Conservation (phyloP, 257 asterid genomes). For the Jasminum sambac region DNA sequence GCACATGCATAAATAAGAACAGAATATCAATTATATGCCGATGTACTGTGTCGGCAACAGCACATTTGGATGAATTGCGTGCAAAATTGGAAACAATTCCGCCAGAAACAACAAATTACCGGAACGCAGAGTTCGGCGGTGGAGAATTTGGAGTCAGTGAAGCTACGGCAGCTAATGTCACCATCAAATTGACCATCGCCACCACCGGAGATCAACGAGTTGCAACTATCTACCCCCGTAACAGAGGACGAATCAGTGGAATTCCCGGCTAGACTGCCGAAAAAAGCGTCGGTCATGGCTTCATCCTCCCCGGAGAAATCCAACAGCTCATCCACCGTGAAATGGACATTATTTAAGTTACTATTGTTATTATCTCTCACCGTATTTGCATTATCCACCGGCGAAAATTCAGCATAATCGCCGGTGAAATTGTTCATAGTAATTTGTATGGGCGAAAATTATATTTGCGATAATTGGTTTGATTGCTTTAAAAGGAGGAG, state of each 20-base stretch:
- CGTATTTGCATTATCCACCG: slow-evolving; percentile 31
- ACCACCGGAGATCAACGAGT: slow-evolving; percentile 75
- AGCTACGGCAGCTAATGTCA: slow-evolving; percentile 77
- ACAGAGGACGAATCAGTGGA: slow-evolving; percentile 70
- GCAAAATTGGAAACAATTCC: slow-evolving; percentile 3
- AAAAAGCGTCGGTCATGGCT: slow-evolving; percentile 69
- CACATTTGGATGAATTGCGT: slow-evolving; percentile 37
- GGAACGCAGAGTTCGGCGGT: slow-evolving; percentile 86
- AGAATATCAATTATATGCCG: no score
- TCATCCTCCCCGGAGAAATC: slow-evolving; percentile 89
- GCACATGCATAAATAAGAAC: background rate
- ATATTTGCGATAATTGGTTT: background rate
- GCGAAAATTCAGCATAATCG: slow-evolving; percentile 42
- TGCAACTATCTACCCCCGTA: slow-evolving; percentile 75
- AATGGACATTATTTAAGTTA: slow-evolving; percentile 35
- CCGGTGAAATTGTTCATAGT: slow-evolving; percentile 45
- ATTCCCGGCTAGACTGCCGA: slow-evolving; percentile 57
- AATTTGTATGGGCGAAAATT: background rate
- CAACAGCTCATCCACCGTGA: slow-evolving; percentile 76
- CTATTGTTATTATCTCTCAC: slow-evolving; percentile 36
- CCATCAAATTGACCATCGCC: slow-evolving; percentile 62
- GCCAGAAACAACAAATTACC: slow-evolving; percentile 38
- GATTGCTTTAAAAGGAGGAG: slow-evolving; percentile 29
- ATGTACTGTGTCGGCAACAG: slow-evolving; percentile 33
- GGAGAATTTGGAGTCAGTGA: slow-evolving; percentile 65